Conservation (phyloP, 306 rosid genomes). For the Fagus sylvatica region DNA sequence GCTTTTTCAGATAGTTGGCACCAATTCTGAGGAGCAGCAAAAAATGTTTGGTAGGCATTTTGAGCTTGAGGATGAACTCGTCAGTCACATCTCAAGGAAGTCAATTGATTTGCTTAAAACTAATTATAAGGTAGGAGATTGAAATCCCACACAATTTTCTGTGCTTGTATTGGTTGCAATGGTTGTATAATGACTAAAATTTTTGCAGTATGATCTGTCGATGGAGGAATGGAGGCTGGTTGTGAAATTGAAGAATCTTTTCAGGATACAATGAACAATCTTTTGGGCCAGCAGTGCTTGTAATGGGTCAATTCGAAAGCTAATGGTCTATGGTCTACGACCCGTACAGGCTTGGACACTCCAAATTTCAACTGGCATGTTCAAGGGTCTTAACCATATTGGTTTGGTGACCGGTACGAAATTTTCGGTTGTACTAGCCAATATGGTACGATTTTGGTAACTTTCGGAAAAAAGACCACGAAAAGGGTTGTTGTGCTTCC, state of each 20-base stretch:
- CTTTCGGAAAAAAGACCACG: no score
- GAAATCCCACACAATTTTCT: neutral
- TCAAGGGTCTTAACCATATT: no score
- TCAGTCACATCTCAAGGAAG: slow-evolving; percentile 81
- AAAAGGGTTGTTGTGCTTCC: no score
- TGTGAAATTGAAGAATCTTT: slow-evolving; percentile 75
- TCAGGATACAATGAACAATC: slow-evolving; percentile 63
- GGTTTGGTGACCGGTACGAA: no score
- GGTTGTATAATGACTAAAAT: neutral
- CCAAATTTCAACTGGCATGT: no score
- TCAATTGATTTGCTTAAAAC: slow-evolving; percentile 85
- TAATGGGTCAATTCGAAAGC: no score
- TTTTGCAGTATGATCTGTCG: slow-evolving; percentile 65
- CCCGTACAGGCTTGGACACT: no score
- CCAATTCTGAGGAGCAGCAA: slow-evolving; percentile 89
- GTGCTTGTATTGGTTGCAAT: neutral
- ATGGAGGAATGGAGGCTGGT: slow-evolving; percentile 82
- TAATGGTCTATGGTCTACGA: no score
- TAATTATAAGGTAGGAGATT: slow-evolving; percentile 73
- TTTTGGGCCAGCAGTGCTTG: no score
- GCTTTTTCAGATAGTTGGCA: slow-evolving; percentile 67
- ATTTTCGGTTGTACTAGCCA: no score
- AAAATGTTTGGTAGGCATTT: slow-evolving; percentile 96
- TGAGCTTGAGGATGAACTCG: slow-evolving; percentile 91
- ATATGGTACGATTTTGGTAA: no score